Evolutionary conservation across 768 basidiomycete species (phyloP).

Genomic region (Boletus huronensis): DNA sequence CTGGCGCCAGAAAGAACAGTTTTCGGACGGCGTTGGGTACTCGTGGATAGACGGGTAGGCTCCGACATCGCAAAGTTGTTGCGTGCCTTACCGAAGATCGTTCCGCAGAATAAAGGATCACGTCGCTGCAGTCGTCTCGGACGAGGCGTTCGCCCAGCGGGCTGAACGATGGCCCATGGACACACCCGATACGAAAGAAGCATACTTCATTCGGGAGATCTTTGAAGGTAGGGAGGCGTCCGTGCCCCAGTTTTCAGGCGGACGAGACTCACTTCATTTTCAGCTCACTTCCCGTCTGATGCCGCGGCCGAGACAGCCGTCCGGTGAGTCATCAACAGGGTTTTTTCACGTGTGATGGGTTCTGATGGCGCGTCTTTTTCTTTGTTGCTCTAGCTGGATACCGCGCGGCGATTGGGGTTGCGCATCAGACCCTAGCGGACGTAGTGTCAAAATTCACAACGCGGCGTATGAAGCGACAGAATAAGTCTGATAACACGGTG

Average conservation of each 20-base stretch:
- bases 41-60: constrained; percentile 96
- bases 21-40: constrained; percentile 98
- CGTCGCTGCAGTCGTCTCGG: constrained; percentile 69
- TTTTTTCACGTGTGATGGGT: constrained; percentile 4
- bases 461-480: constrained; percentile 63
- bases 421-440: constrained; percentile 87
- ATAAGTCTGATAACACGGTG: constrained; percentile 13
- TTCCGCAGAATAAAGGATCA: constrained; percentile 79
- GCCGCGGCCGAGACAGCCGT: constrained; percentile 90
- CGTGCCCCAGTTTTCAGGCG: background rate
- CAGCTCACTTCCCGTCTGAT: constrained; percentile 79
- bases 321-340: constrained; percentile 47
- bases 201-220: constrained; percentile 86
- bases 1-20: constrained; percentile 99
- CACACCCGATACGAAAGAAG: constrained; percentile 95
- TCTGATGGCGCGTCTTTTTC: constrained; percentile 12
- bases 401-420: constrained; percentile 98
- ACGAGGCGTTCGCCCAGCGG: constrained; percentile 74
- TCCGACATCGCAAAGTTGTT: background rate
- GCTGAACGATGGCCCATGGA: constrained; percentile 72
- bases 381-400: constrained; percentile 63
- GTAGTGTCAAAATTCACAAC: constrained; percentile 94
- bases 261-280: constrained; percentile 2
- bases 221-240: constrained; percentile 63
- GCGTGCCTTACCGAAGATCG: background rate